Conservation (phyloP, 1,284 basidiomycete species). For the Ustilago trichophora region DNA sequence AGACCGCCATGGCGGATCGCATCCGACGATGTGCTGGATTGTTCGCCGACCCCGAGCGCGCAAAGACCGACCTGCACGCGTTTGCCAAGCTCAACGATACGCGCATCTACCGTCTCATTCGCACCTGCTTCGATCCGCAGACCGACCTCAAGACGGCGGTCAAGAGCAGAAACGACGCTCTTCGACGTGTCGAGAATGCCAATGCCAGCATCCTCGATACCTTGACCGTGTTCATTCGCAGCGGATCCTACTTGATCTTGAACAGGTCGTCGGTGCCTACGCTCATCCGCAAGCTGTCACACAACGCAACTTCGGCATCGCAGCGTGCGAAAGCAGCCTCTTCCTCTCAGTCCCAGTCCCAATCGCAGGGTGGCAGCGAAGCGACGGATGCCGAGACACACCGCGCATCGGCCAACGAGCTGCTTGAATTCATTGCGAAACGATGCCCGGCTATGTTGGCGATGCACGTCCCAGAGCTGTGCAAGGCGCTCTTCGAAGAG, state of each 20-base stretch:
- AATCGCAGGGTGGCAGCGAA: constrained; percentile 16
- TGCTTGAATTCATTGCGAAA: constrained; percentile 76
- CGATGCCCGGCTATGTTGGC: constrained; percentile 79
- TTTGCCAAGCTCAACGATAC: constrained; percentile 89
- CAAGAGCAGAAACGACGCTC: constrained; percentile 70
- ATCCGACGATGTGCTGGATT: constrained; percentile 27
- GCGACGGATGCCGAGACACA: constrained; percentile 39
- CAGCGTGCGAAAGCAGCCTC: constrained; percentile 3
- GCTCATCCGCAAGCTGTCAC: constrained; percentile 67
- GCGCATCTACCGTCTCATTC: constrained; percentile 83
- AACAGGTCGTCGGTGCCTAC: constrained; percentile 86
- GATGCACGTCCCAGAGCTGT: constrained; percentile 78
- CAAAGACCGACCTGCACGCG: constrained; percentile 78
- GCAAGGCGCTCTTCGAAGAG: constrained; percentile 74
- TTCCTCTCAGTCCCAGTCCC: constrained; percentile 4
- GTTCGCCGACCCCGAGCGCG: constrained; percentile 75
- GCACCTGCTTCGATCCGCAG: constrained; percentile 81
- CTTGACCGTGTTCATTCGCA: constrained; percentile 78
- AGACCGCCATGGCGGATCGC: constrained; percentile 37
- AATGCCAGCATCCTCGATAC: constrained; percentile 69
- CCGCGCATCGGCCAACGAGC: constrained; percentile 55
- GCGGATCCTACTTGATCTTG: constrained; percentile 77
- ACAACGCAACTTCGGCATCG: no score
- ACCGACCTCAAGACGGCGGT: constrained; percentile 82
- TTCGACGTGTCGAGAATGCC: constrained; percentile 45